A percentile compares a stretch with the other conserved stretches of the same genome.
phyloP scores from a whole-genome alignment of 805 yeast genomes.

The Peterozyma toletana region DNA sequence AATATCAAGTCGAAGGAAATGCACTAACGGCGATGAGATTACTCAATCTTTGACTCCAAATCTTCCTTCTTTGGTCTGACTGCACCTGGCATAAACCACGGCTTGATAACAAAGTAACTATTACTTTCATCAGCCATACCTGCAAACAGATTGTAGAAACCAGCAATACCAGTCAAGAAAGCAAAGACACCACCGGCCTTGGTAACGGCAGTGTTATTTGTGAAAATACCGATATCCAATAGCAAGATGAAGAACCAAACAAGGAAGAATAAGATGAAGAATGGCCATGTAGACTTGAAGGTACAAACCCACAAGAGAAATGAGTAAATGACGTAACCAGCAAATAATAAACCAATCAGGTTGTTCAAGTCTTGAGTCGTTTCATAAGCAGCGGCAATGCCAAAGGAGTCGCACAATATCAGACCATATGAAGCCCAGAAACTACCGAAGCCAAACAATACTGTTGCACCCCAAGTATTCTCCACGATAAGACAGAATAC shows the following conservation, averaged over 20 bases:
- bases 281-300: conserved; percentile 36
- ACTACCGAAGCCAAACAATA: conserved; percentile 45
- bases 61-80: conserved; percentile 4
- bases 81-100: conserved; percentile 40
- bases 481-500: conserved; percentile 41
- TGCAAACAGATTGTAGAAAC: conserved; percentile 38
- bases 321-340: conserved; percentile 47
- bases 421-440: conserved; percentile 46
- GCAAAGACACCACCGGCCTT: conserved; percentile 45
- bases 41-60: not conserved
- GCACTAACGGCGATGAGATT: too few species aligned
- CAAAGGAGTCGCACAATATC: conserved; percentile 32
- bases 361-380: conserved; percentile 23
- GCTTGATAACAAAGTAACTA: conserved; percentile 45
- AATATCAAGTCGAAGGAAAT: too few species aligned
- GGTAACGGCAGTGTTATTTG: conserved; percentile 20
- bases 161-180: conserved; percentile 30
- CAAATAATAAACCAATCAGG: conserved; percentile 38
- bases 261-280: conserved; percentile 29
- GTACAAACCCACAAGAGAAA: conserved; percentile 36
- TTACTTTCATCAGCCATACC: conserved; percentile 46
- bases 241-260: conserved; percentile 38
- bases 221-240: conserved; percentile 35
- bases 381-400: conserved; percentile 30
- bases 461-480: conserved; percentile 48